Evolutionary conservation across 116 monocot genomes (phyloP).

Genomic region (Dioscorea cayenensis): DNA sequence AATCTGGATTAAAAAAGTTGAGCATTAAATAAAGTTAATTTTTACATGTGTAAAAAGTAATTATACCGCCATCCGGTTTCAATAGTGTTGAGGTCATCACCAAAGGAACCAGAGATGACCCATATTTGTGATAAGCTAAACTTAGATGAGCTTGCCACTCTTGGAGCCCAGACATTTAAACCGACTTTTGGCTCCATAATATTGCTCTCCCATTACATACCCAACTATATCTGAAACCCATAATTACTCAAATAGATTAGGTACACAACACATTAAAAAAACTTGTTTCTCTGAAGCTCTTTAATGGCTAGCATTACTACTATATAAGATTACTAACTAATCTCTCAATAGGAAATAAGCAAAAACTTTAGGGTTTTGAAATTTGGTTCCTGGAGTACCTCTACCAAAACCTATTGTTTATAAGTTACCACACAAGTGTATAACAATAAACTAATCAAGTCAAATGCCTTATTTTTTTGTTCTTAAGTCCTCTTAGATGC

Average conservation of each 20-base stretch:
- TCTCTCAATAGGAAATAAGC: too few relatives aligned
- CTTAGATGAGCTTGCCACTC: conserved; percentile 54
- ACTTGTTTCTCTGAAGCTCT: too few relatives aligned
- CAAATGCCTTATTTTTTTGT: too few relatives aligned
- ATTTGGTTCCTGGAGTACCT: too few relatives aligned
- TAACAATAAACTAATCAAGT: too few relatives aligned
- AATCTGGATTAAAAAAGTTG: conserved; percentile 34
- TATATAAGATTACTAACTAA: too few relatives aligned
- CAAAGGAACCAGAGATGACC: conserved; percentile 82
- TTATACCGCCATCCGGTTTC: conserved; percentile 91
- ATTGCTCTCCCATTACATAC: conserved; percentile 59
- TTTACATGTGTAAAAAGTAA: not conserved
- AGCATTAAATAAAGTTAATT: not conserved
- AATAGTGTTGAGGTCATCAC: conserved; percentile 87
- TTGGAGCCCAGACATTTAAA: conserved; percentile 89
- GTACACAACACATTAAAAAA: not conserved
- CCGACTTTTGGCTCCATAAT: conserved; percentile 89
- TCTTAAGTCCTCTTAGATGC: too few relatives aligned
- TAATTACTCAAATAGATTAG: not conserved
- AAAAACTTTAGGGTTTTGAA: too few relatives aligned
- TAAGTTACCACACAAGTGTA: not conserved
- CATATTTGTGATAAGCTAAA: too few relatives aligned
- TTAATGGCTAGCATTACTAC: too few relatives aligned
- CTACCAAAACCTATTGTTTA: not conserved
- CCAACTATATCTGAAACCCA: conserved; percentile 76